Conservation (phyloP, 176 grass and related monocot species). For the Coix lacrymajobi region DNA sequence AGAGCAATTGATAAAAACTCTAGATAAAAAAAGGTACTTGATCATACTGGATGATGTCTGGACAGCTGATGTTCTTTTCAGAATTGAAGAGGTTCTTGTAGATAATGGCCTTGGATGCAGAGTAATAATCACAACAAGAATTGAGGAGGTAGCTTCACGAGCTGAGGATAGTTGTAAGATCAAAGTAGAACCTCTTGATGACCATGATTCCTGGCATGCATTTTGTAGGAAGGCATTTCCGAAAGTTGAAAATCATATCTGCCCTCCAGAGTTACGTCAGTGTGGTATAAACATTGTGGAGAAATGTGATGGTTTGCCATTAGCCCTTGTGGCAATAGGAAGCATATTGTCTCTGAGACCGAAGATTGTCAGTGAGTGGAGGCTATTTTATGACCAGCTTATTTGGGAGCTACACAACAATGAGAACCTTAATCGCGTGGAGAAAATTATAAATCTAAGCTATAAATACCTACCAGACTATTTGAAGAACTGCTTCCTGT, state of each 20-base stretch:
- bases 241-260: not conserved
- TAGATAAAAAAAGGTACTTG: not conserved
- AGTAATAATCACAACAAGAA: not conserved
- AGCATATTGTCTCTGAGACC: slow-evolving; percentile 5
- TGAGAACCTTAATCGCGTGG: not conserved
- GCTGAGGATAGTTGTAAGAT: slow-evolving; percentile 10
- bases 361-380: slow-evolving; percentile 19
- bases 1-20: not conserved
- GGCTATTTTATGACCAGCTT: slow-evolving; percentile 7
- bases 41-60: slow-evolving; percentile 37
- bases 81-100: not conserved
- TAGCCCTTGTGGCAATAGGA: slow-evolving; percentile 37
- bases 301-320: slow-evolving; percentile 28
- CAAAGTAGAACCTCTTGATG: not conserved
- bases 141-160: slow-evolving; percentile 2
- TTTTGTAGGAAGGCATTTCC: slow-evolving; percentile 42
- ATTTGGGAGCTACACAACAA: slow-evolving; percentile 29
- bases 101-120: not conserved
- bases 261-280: not conserved
- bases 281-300: not conserved
- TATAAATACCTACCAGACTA: slow-evolving; percentile 26
- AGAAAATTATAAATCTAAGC: slow-evolving; percentile 40
- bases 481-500: slow-evolving; percentile 50
- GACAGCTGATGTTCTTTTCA: not conserved
- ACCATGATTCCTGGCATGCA: not conserved